Percentiles rank a stretch among this genome's conserved stretches.
Conservation (phyloP, 2,329 filamentous ascomycete genomes). For the Didymella segeticola region DNA sequence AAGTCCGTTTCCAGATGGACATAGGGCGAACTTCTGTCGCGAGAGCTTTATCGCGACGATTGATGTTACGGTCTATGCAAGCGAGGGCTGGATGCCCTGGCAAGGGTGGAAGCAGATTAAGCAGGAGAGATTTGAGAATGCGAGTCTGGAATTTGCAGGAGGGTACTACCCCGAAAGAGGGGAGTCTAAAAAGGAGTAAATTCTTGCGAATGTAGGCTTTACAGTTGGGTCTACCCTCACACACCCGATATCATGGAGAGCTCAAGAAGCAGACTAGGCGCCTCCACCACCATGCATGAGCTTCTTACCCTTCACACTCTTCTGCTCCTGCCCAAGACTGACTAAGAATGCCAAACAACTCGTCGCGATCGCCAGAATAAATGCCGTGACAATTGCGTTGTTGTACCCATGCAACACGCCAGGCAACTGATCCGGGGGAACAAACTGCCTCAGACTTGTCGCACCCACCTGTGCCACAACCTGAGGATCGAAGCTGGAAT, state of each 20-base stretch:
- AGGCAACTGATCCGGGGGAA: constrained; percentile 58
- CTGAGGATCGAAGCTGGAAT: constrained; percentile 51
- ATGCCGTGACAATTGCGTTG: constrained; percentile 57
- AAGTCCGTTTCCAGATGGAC: constrained; percentile 56
- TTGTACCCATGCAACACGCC: constrained; percentile 69
- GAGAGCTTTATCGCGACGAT: constrained; percentile 57
- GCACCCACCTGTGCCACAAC: constrained; percentile 56
- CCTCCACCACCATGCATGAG: constrained; percentile 34
- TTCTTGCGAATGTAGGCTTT: background rate
- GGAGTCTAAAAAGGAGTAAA: constrained; percentile 38
- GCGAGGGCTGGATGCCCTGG: constrained; percentile 44
- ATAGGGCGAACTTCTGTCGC: constrained; percentile 52
- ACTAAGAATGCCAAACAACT: constrained; percentile 51
- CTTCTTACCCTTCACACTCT: constrained; percentile 65
- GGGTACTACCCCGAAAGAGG: constrained; percentile 55
- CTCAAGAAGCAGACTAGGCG: constrained; percentile 15
- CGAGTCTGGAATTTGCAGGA: constrained; percentile 58
- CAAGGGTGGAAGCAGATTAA: constrained; percentile 49
- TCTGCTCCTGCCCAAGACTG: constrained; percentile 59
- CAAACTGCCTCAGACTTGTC: constrained; percentile 63
- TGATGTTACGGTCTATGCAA: constrained; percentile 52
- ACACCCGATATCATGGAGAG: background rate
- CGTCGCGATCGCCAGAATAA: constrained; percentile 62
- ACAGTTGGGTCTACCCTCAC: background rate
- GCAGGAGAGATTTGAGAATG: constrained; percentile 51